phyloP scores from a whole-genome alignment of 169 alveolate species.

The Ichthyophthirius multifiliis region DNA sequence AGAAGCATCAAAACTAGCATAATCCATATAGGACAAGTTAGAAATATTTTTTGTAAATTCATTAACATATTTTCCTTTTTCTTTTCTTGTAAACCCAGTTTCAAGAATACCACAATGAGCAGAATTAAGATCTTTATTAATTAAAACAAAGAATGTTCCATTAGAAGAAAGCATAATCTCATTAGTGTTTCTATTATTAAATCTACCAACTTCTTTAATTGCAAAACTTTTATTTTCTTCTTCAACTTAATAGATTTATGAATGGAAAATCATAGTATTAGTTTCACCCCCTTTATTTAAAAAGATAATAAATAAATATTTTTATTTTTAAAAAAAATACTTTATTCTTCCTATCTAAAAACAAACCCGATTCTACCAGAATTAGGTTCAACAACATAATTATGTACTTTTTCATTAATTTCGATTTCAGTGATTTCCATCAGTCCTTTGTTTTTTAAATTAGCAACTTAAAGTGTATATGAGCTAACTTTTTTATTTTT shows the following conservation, averaged over 20 bases:
- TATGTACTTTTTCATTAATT: background rate
- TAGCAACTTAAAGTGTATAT: background rate
- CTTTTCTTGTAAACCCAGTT: constrained; percentile 4
- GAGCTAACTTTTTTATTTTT: background rate
- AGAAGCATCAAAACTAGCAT: background rate
- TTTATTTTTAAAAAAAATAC: background rate
- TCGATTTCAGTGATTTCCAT: background rate
- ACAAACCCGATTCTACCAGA: background rate
- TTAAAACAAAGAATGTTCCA: constrained; percentile 9
- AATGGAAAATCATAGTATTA: background rate
- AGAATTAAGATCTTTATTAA: constrained; percentile 7
- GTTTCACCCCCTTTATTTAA: background rate
- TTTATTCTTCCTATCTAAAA: background rate
- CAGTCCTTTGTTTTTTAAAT: background rate
- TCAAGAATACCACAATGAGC: constrained; percentile 6
- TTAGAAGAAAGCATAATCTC: background rate
- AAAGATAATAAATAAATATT: background rate
- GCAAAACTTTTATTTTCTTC: background rate
- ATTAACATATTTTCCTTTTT: background rate
- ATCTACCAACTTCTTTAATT: background rate
- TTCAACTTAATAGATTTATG: background rate
- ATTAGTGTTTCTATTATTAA: background rate
- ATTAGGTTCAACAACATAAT: constrained; percentile 1
- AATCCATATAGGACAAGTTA: constrained; percentile 1
- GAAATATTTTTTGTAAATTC: background rate